Conservation (phyloP, 2,329 filamentous ascomycete species). For the Colletotrichum paranaense region DNA sequence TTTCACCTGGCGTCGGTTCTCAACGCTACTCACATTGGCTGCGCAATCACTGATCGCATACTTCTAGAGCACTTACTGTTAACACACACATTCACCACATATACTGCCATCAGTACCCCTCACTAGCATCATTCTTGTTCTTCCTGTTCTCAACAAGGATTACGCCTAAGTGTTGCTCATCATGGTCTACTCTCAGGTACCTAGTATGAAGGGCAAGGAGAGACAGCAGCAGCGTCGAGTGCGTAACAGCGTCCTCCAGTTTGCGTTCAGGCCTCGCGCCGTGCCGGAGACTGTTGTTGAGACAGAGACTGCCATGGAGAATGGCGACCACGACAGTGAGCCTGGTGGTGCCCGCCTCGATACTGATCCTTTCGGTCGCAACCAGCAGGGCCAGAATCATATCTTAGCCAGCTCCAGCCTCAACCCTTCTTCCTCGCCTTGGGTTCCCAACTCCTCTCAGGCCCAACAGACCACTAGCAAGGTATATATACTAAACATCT, state of each 20-base stretch:
- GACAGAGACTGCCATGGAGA: conserved; percentile 7
- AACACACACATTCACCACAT: not conserved
- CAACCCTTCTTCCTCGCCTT: conserved; percentile 31
- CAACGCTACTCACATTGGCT: not conserved
- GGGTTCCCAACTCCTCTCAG: conserved; percentile 14
- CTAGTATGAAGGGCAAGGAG: not conserved
- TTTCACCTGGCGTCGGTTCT: not conserved
- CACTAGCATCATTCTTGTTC: not conserved
- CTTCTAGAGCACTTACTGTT: conserved; percentile 6
- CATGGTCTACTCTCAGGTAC: conserved; percentile 8
- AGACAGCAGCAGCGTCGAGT: conserved; percentile 10
- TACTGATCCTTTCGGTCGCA: not conserved
- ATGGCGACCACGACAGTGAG: conserved; percentile 18
- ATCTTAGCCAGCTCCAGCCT: conserved; percentile 11
- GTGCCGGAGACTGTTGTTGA: conserved; percentile 14
- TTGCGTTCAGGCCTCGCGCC: not conserved
- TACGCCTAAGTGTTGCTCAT: not conserved
- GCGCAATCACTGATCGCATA: not conserved
- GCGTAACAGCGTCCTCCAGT: conserved; percentile 1
- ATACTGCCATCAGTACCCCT: not conserved
- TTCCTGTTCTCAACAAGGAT: not conserved
- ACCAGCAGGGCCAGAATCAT: not conserved
- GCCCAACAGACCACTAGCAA: not conserved
- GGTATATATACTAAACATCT: not conserved
- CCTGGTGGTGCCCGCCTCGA: conserved; percentile 28